Base-by-base conservation (phyloP, 2,329 filamentous ascomycete genomes). In the Colletotrichum phormii region DNA sequence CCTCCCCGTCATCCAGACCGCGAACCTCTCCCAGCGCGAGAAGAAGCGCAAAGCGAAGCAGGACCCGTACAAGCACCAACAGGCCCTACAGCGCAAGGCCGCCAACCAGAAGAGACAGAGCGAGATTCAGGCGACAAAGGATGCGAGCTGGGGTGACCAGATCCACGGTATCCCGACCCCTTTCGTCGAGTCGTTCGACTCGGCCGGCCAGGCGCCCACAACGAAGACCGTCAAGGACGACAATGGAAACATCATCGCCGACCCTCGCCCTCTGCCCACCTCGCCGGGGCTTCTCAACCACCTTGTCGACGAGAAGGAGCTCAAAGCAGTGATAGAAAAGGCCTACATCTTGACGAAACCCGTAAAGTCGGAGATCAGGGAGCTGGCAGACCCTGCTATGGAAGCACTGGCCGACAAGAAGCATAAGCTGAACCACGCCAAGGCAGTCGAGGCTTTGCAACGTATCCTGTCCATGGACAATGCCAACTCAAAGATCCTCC, bases 1-100 rank as follows among this genome's bases (percentile, higher is more conserved):
- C 78, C 84, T 92, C 78, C 87, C 90, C 77, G 80, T 92, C 80
- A 84, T 89, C 77, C 90, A 94, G 76, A 89, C 90, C 74, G 92
- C 93, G 62, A 90, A 89, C 76, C 81, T 92, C 26, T 90, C 90
- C 51, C 84, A 84, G 64, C 87, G 90, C 76, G 89, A 93, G 76
- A 89, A 89, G 83, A 91, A 91, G 80, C 88, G 89, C 73, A 87
- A 89, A 75, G 89, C 89, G 72, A 91, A 93, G 80, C 89, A 90
- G 79, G 95, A 98, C 78, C 95, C 95, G 0, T 98, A 97, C 80
- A 88, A 92, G 72, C 90, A 93, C 83, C 93, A 93, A 3, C 94
- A 97, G 82, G 92, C 94, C 37, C 90, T 93, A 78, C 94, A 95
- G 80, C 92, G 94, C 74, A 97, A 96, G 83, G 91, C 93, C 12